These are phyloP conservation scores for Candolleomyces efflorescens DNA, from an alignment of 768 basidiomycete genomes.

Conservation along the genomic window DNA sequence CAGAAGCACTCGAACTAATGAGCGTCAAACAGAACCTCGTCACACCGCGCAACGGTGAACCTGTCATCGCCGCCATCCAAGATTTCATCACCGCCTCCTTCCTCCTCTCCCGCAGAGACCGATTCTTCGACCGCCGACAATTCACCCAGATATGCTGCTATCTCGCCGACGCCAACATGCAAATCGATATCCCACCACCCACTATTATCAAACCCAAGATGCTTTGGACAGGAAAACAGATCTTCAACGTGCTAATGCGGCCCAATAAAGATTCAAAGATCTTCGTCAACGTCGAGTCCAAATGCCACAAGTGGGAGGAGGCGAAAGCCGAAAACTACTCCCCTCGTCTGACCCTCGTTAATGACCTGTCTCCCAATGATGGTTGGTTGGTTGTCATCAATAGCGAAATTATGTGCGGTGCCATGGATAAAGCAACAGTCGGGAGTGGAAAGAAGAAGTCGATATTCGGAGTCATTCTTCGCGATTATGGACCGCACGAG, in stretches of 20 bases:
- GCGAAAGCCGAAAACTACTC: conserved; percentile 62
- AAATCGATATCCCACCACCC: conserved; percentile 95
- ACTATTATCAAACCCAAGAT: conserved; percentile 89
- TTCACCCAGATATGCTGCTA: conserved; percentile 98
- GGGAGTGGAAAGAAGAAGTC: conserved; percentile 99
- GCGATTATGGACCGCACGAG: conserved; percentile 94
- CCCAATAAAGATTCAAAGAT: conserved; percentile 83
- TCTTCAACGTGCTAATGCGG: conserved; percentile 96
- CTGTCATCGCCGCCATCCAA: conserved; percentile 98
- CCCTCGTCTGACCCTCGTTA: conserved; percentile 52
- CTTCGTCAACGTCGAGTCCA: conserved; percentile 92
- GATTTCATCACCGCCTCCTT: conserved; percentile 99
- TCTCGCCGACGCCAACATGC: conserved; percentile 83
- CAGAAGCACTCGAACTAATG: conserved; percentile 97
- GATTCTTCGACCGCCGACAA: conserved; percentile 88
- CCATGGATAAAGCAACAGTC: conserved; percentile 97
- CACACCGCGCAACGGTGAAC: conserved; percentile 96
- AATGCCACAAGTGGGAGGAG: conserved; percentile 88
- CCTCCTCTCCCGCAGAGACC: conserved; percentile 89
- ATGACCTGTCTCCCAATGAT: conserved; percentile 93
- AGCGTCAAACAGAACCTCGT: conserved; percentile 95
- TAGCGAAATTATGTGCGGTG: conserved; percentile 98
- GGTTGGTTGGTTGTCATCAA: conserved; percentile 97
- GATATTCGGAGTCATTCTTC: conserved; percentile 95
- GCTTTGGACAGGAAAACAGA: conserved; percentile 97